phyloP scores from a whole-genome alignment of 768 basidiomycete genomes.

The Baorangia bicolor region DNA sequence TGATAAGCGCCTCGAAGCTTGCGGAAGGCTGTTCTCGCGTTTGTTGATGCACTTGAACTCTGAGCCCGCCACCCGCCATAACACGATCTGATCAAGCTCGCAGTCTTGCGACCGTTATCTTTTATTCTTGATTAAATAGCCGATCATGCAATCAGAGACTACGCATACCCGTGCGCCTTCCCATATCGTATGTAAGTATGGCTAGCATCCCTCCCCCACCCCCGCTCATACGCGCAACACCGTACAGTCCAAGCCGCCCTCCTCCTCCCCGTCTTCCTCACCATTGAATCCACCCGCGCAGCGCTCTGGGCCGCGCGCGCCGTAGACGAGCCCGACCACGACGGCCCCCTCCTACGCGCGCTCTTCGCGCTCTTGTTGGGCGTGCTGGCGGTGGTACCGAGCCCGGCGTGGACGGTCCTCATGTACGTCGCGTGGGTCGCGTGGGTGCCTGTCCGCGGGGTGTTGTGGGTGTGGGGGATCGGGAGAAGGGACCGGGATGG shows the following conservation, averaged over 20 bases:
- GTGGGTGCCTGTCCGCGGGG: neutral
- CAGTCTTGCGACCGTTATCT: neutral
- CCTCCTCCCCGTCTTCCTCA: conserved; percentile 11
- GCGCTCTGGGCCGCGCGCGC: conserved; percentile 3
- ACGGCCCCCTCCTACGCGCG: neutral
- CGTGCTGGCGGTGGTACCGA: neutral
- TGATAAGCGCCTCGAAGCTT: neutral
- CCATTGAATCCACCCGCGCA: conserved; percentile 2
- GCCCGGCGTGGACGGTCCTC: neutral
- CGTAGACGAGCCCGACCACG: neutral
- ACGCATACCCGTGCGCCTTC: neutral
- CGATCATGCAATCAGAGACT: neutral
- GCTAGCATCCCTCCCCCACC: neutral
- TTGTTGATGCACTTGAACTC: neutral
- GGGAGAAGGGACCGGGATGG: too few species aligned
- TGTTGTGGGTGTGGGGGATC: conserved; percentile 19
- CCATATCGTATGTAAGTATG: too few species aligned
- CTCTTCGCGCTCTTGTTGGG: neutral
- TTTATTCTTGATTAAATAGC: neutral
- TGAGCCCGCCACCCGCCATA: neutral
- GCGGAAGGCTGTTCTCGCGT: neutral
- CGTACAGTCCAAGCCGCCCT: conserved; percentile 8
- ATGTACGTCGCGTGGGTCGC: neutral
- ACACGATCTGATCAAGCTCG: neutral
- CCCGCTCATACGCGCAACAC: neutral